phyloP scores from a whole-genome alignment of 2,329 filamentous ascomycete species.

The Didymella exigua region DNA sequence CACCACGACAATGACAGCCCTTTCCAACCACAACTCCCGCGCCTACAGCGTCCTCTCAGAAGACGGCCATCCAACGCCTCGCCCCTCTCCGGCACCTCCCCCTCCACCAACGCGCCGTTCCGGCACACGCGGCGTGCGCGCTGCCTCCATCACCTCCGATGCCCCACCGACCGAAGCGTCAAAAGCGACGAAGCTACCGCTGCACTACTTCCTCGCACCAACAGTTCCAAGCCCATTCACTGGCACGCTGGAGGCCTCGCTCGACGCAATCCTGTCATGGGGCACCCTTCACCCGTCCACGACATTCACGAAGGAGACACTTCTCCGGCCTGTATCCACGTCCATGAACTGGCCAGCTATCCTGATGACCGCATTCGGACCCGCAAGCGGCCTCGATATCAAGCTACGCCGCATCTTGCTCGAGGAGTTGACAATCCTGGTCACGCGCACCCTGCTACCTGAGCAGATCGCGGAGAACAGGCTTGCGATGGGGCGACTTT shows the following conservation, averaged over 20 bases:
- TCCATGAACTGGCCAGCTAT: slow-evolving; percentile 23
- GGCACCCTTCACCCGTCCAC: neutral
- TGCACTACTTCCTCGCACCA: slow-evolving; percentile 26
- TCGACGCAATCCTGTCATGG: slow-evolving; percentile 31
- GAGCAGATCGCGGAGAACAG: slow-evolving; percentile 36
- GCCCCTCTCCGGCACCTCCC: neutral
- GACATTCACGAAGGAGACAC: slow-evolving; percentile 2
- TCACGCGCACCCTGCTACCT: slow-evolving; percentile 34
- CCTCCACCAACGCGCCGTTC: neutral
- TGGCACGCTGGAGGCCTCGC: slow-evolving; percentile 28
- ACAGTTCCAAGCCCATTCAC: slow-evolving; percentile 31
- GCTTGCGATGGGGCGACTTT: slow-evolving; percentile 23
- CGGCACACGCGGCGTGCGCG: neutral
- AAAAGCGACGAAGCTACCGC: slow-evolving; percentile 6
- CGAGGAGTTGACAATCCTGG: slow-evolving; percentile 29
- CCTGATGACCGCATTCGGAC: slow-evolving; percentile 3
- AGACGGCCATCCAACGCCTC: slow-evolving; percentile 1
- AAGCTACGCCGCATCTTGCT: slow-evolving; percentile 5
- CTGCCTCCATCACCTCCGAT: neutral
- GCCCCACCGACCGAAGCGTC: neutral
- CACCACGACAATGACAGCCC: neutral
- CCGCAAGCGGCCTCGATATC: neutral
- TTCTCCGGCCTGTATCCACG: slow-evolving; percentile 11
- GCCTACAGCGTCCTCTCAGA: slow-evolving; percentile 14
- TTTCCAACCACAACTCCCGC: slow-evolving; percentile 2